Base-by-base conservation (phyloP, 805 yeast species). In the Wickerhamiella allomyrinae region DNA sequence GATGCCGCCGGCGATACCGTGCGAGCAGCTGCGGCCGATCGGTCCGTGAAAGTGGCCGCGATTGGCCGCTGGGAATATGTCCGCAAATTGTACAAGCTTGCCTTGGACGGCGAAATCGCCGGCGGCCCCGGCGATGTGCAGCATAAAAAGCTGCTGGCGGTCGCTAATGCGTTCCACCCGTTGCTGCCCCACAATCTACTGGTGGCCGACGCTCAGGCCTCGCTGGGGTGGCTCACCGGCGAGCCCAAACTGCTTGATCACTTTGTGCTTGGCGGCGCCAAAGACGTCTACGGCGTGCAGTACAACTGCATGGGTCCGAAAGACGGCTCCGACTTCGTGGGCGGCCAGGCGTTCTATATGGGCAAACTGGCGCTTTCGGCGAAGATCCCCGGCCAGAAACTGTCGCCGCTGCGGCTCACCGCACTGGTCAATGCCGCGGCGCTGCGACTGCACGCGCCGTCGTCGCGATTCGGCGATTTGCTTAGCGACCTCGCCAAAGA, bases 211-310 rank as follows among this genome's bases (percentile, higher is more conserved):
- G 34, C 49, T 23, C 15, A 37, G 7, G 51, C 46, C 23, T 29
- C 41, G 6, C 37, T 46, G 5, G 58, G 58, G n/a, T 46, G 41
- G 29, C 37, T 55, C 29, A 46, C 39, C 33, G 45, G 53, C 46
- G 42, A 62, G 42, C 61, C 79, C 2, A 81, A 79, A 50, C 59
- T 78, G 22, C 68, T 77, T 49, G 97, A 89, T 60, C 72, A 78
- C 50, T 87, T 85, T 57, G 81, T 78, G 54, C 66, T 80, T 38
- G 91, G 94, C 15, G 94, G 94, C 0, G 69, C 74, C 25, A 69
- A 73, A 44, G 74, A 74, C 42, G 72, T 84, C 29, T 67, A 76
- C 49, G 84, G 87, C 1, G 81, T 77, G 54, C 66, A 69, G 35
- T 64, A 68, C 42, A 77, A 77, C 65, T 73, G 83, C 1, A 57